These are phyloP conservation scores for Blastobotrys apis DNA, from an alignment of 1,139 yeast species.

Conservation along the genomic window DNA sequence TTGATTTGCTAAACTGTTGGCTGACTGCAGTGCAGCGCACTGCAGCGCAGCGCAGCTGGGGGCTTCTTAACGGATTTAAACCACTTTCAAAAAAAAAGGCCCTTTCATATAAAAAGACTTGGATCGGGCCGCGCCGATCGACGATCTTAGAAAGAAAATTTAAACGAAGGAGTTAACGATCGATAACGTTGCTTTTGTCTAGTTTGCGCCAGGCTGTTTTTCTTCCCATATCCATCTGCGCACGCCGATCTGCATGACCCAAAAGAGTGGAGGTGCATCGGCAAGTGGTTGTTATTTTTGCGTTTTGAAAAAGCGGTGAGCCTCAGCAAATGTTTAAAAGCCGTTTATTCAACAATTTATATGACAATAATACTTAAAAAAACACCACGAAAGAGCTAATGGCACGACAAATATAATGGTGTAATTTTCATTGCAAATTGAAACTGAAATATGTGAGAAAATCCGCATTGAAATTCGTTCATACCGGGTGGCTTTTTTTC, in stretches of 20 bases:
- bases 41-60: too few relatives aligned
- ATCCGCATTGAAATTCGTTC: neutral
- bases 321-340: neutral
- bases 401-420: neutral
- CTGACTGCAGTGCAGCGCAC: too few relatives aligned
- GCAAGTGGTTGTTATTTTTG: neutral
- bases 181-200: too few relatives aligned
- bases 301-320: constrained; percentile 2
- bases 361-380: neutral
- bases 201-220: too few relatives aligned
- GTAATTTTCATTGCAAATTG: neutral
- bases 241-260: neutral
- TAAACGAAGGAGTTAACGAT: too few relatives aligned
- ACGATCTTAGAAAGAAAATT: too few relatives aligned
- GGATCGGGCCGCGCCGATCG: too few relatives aligned
- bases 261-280: constrained; percentile 2
- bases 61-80: too few relatives aligned
- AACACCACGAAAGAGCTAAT: neutral
- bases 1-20: too few relatives aligned
- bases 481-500: neutral
- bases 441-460: neutral
- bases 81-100: too few relatives aligned
- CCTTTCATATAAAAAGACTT: too few relatives aligned
- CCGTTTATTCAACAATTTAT: neutral
- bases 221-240: too few relatives aligned